Base-by-base conservation (phyloP, 441 rosid species). In the Jatropha podagrica region DNA sequence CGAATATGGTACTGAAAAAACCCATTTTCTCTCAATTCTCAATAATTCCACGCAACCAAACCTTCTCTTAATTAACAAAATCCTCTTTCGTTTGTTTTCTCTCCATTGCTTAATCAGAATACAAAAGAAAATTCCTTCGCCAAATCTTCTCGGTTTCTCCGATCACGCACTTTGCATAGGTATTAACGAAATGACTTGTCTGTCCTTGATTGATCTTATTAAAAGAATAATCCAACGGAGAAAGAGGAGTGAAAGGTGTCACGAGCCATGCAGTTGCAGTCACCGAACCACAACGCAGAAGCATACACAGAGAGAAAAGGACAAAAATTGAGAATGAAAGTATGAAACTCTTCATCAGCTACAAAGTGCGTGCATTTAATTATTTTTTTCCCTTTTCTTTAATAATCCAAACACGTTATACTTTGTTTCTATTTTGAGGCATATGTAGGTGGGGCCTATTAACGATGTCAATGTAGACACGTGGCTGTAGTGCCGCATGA, bases 1-100 rank as follows among this genome's bases (percentile, higher is more conserved):
- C 98, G 32, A 89, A 78, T 15, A 91, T 52, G 3, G 91, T 87
- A 74, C 95, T 90, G 42, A 90, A 65, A 62, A 81, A 69, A 5
- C 85, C 82, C 85, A 79, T 79, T 23, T 0, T 69, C 63, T 59
- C 26, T 23, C 23, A 23, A 23, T 23, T 23, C 23, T 23, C 23
- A 23, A 23, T 23, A 23, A 51, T 6, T 41, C 26, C 20, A 11
- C 52, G 14, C 41, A 69, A 62, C 63, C 71, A 41, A 74, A 41
- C 32, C 65, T 7, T 15, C 71, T 41, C 14, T 18, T 1, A 14
- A 13, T 38, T 49, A 48, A 49, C 37, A 64, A 20, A 38, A 64
- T 63, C 11, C 20, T 59, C 59, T 20, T 5, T 56, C 8, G n/a
- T n/a, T n/a, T n/a, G n/a, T n/a, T 46, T 38, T 11, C 26, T 52